These are phyloP conservation scores for Arthrobotrys megalospora DNA, from an alignment of 2,329 filamentous ascomycete genomes.

Conservation along the genomic window DNA sequence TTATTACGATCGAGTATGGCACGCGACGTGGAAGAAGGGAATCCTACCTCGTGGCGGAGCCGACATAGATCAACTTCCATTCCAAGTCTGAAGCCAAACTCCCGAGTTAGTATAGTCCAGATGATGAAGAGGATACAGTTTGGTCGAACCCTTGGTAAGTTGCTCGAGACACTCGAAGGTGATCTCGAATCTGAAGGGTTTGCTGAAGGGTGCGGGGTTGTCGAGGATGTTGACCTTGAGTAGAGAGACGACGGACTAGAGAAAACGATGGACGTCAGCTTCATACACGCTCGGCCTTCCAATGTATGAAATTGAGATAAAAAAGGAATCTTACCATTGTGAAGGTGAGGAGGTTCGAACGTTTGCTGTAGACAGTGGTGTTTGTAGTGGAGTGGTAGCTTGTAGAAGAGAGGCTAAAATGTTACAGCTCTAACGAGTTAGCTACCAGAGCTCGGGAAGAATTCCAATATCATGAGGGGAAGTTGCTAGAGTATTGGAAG, in stretches of 20 bases:
- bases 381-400: constrained; percentile 21
- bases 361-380: constrained; percentile 3
- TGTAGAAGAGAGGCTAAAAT: constrained; percentile 25
- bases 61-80: constrained; percentile 99
- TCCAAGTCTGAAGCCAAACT: constrained; percentile 80
- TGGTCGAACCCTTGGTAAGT: constrained; percentile 82
- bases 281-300: constrained; percentile 65
- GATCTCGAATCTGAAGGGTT: constrained; percentile 97
- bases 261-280: constrained; percentile 71
- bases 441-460: constrained; percentile 27
- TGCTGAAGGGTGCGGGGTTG: constrained; percentile 94
- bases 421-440: constrained; percentile 28
- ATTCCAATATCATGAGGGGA: constrained; percentile 3
- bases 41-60: constrained; percentile 93
- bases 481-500: neutral
- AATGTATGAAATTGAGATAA: constrained; percentile 45
- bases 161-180: constrained; percentile 98
- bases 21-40: constrained; percentile 32
- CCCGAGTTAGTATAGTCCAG: neutral
- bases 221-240: constrained; percentile 96
- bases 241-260: constrained; percentile 89
- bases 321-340: constrained; percentile 46
- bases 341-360: constrained; percentile 28
- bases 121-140: neutral
- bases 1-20: constrained; percentile 34